phyloP scores from a whole-genome alignment of 2,329 filamentous ascomycete species.

The Fusarium sacchari region DNA sequence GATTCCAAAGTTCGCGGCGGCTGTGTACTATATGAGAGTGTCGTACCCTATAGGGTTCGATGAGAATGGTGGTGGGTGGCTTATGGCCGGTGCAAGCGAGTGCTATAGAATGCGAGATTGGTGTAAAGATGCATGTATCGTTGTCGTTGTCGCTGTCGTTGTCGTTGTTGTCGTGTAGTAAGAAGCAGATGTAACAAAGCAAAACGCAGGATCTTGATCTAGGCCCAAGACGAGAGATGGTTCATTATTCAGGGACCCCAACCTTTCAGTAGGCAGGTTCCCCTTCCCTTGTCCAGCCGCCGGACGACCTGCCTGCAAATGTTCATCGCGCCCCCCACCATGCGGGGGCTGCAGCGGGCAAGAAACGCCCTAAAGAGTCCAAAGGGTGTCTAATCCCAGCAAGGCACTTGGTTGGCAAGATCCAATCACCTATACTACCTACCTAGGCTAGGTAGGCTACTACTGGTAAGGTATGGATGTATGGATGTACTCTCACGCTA shows the following conservation, averaged over 20 bases:
- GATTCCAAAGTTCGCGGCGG: conserved; percentile 12
- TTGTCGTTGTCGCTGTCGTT: conserved; percentile 3
- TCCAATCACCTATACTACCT: too few relatives aligned
- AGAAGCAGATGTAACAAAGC: conserved; percentile 23
- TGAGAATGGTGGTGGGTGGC: background rate
- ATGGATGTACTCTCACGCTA: conserved; percentile 22
- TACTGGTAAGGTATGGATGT: too few relatives aligned
- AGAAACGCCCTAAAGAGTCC: conserved; percentile 8
- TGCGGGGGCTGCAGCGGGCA: conserved; percentile 31
- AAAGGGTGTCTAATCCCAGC: conserved; percentile 30
- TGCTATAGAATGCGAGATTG: background rate
- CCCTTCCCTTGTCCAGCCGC: conserved; percentile 20
- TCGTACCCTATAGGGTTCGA: background rate
- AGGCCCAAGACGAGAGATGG: conserved; percentile 1
- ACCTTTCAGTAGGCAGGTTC: too few relatives aligned
- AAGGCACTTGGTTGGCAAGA: conserved; percentile 27
- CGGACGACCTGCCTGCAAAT: conserved; percentile 26
- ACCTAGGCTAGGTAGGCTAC: too few relatives aligned
- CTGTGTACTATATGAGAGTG: background rate
- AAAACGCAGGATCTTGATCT: conserved; percentile 21
- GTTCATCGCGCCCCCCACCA: conserved; percentile 29
- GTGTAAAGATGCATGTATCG: background rate
- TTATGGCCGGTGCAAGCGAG: background rate
- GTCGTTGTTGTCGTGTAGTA: conserved; percentile 15
- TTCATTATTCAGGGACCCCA: conserved; percentile 31